These are phyloP conservation scores for Dactylellina sp. DNA, from an alignment of 2,329 filamentous ascomycete genomes.

Conservation along the genomic window DNA sequence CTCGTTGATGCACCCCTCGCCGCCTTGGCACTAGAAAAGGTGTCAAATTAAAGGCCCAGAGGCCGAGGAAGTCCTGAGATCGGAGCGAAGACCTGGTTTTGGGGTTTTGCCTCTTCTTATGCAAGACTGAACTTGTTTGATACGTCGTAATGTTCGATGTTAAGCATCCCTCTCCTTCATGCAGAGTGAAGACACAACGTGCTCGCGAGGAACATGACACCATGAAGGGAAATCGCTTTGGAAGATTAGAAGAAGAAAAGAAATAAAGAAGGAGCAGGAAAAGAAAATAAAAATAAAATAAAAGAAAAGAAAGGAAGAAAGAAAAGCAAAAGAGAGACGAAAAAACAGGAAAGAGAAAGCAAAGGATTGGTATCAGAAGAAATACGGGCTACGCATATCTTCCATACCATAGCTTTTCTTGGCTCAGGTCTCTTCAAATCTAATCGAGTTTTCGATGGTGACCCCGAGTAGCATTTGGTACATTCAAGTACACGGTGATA, in stretches of 20 bases:
- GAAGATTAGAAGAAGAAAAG: slow-evolving; percentile 7
- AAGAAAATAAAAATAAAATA: neutral
- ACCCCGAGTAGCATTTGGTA: slow-evolving; percentile 1
- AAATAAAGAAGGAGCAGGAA: slow-evolving; percentile 3
- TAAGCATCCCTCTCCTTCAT: slow-evolving; percentile 14
- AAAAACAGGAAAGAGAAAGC: neutral
- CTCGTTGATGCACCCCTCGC: slow-evolving; percentile 23
- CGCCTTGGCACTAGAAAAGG: slow-evolving; percentile 1
- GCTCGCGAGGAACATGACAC: slow-evolving; percentile 16
- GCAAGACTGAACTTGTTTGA: slow-evolving; percentile 14
- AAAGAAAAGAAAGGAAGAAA: slow-evolving; percentile 1
- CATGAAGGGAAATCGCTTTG: neutral
- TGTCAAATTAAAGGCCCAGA: slow-evolving; percentile 29
- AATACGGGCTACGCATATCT: neutral
- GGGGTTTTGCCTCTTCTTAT: slow-evolving; percentile 27
- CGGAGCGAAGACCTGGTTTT: slow-evolving; percentile 45
- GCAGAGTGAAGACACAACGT: slow-evolving; percentile 24
- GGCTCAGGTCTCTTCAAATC: neutral
- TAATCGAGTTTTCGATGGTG: neutral
- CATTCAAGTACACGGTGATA: slow-evolving; percentile 16
- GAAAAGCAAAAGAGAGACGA: neutral
- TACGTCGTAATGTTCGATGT: slow-evolving; percentile 26
- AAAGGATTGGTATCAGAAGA: neutral
- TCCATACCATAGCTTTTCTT: slow-evolving; percentile 5
- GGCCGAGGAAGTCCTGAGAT: slow-evolving; percentile 39